These are phyloP conservation scores for Vigna hirtella DNA, from an alignment of 306 rosid genomes.

Conservation along the genomic window DNA sequence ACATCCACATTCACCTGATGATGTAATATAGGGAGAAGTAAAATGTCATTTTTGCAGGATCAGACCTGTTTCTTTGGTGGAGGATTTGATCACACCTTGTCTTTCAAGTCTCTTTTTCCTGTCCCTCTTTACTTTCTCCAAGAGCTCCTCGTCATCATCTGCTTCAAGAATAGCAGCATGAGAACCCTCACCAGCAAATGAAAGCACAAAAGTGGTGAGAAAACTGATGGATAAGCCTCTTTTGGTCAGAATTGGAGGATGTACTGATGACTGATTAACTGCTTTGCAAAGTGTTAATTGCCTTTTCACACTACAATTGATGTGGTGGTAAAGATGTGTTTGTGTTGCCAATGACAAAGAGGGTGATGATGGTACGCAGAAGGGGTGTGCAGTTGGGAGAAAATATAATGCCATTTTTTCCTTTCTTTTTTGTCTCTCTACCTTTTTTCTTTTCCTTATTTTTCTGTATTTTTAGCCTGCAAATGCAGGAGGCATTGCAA, in stretches of 20 bases:
- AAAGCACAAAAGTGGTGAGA: constrained; percentile 59
- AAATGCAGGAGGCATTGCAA: constrained; percentile 52
- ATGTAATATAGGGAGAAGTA: not conserved
- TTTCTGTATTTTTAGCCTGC: constrained; percentile 44
- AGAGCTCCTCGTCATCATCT: constrained; percentile 87
- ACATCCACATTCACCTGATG: constrained; percentile 25
- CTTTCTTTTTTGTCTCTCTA: not conserved
- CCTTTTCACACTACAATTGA: constrained; percentile 50
- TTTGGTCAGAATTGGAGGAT: constrained; percentile 58
- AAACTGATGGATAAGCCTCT: constrained; percentile 65
- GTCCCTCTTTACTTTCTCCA: constrained; percentile 84
- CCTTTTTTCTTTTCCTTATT: constrained; percentile 23
- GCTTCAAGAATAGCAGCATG: constrained; percentile 95
- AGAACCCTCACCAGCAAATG: constrained; percentile 58
- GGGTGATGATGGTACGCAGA: constrained; percentile 48
- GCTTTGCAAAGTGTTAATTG: constrained; percentile 56
- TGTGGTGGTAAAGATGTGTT: constrained; percentile 41
- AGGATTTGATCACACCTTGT: constrained; percentile 76
- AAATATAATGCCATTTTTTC: constrained; percentile 68
- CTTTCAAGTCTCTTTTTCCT: constrained; percentile 90
- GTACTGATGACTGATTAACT: constrained; percentile 37
- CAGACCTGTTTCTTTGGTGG: constrained; percentile 81
- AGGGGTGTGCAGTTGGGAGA: constrained; percentile 70
- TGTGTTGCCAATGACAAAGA: constrained; percentile 44
- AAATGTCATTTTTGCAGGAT: not conserved